phyloP scores from a whole-genome alignment of 1,284 basidiomycete species.

The Neonothopanus nambi region DNA sequence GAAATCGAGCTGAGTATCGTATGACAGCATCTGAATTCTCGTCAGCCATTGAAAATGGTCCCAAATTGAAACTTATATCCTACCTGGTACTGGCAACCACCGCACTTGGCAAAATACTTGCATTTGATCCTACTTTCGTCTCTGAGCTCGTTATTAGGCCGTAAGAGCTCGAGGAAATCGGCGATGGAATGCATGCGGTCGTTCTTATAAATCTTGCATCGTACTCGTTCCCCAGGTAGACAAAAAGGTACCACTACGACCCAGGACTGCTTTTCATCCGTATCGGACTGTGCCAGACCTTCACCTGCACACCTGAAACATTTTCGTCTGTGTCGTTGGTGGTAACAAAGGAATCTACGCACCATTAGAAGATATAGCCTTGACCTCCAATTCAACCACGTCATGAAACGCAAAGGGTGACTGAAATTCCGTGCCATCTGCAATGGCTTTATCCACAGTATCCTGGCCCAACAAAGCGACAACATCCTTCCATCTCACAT shows the following conservation, averaged over 20 bases:
- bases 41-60: not conserved
- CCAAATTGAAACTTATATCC: constrained; percentile 8
- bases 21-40: constrained; percentile 75
- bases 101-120: constrained; percentile 85
- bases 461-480: constrained; percentile 65
- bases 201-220: constrained; percentile 68
- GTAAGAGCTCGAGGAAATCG: constrained; percentile 72
- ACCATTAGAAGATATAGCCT: constrained; percentile 68
- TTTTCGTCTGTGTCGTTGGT: constrained; percentile 4
- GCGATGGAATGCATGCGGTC: constrained; percentile 72
- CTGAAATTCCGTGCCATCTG: constrained; percentile 52
- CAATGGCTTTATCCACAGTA: constrained; percentile 50
- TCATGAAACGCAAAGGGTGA: constrained; percentile 61
- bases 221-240: constrained; percentile 79
- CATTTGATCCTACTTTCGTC: constrained; percentile 71
- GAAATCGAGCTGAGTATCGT: constrained; percentile 82
- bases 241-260: constrained; percentile 81
- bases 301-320: constrained; percentile 48
- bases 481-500: constrained; percentile 77
- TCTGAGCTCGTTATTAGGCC: constrained; percentile 64
- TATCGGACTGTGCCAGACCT: constrained; percentile 57
- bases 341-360: constrained; percentile 23
- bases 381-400: constrained; percentile 69
- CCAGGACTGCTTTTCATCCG: constrained; percentile 61
- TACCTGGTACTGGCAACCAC: constrained; percentile 79